These are phyloP conservation scores for Fusarium brachygibbosum DNA, from an alignment of 2,329 filamentous ascomycete genomes.

Conservation along the genomic window DNA sequence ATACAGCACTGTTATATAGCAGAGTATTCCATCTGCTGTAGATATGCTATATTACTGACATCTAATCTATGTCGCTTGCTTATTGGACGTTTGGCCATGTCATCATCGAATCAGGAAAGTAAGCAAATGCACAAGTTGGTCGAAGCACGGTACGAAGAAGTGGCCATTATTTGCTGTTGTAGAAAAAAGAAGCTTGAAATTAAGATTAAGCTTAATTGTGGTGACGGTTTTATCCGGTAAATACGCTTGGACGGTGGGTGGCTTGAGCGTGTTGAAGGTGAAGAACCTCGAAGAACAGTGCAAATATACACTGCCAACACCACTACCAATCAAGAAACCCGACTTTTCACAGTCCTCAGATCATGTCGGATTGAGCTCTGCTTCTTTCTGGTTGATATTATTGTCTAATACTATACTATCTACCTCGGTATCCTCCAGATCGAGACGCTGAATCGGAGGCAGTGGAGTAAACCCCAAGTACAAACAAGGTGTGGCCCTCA, in stretches of 20 bases:
- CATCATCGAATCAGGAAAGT: not conserved
- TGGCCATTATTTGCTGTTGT: not conserved
- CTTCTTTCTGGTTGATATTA: too few relatives aligned
- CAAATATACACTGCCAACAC: not conserved
- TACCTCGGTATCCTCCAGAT: too few relatives aligned
- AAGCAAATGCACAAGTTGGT: not conserved
- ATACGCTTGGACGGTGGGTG: not conserved
- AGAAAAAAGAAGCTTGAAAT: slow-evolving; percentile 24
- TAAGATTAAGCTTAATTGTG: slow-evolving; percentile 28
- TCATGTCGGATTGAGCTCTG: too few relatives aligned
- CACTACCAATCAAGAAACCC: not conserved
- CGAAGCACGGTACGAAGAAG: fast-evolving
- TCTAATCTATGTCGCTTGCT: not conserved
- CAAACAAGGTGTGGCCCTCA: too few relatives aligned
- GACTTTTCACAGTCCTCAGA: not conserved
- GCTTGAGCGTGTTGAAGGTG: too few relatives aligned
- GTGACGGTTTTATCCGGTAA: not conserved
- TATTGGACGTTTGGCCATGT: not conserved
- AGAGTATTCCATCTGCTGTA: too few relatives aligned
- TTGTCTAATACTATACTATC: too few relatives aligned
- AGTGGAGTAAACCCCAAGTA: too few relatives aligned
- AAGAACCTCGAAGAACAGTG: not conserved
- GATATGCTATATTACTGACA: not conserved
- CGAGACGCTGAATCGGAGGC: too few relatives aligned
- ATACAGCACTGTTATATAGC: too few relatives aligned